Conservation (phyloP, 1,139 yeast genomes). For the Scheffersomyces titani region DNA sequence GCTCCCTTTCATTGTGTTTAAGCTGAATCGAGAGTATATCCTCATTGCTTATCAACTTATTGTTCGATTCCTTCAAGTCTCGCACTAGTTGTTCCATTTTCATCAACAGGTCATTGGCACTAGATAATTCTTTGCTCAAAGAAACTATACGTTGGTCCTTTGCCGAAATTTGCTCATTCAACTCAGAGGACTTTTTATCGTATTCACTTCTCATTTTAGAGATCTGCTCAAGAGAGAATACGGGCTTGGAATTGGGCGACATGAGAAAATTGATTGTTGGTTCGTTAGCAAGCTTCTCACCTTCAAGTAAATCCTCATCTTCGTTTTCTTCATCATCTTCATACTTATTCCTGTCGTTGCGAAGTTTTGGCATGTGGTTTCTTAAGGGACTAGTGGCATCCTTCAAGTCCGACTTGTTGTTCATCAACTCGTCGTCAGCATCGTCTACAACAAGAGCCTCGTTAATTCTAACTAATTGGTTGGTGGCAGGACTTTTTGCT, state of each 20-base stretch:
- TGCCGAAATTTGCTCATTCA: conserved; percentile 7
- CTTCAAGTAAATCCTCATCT: conserved; percentile 10
- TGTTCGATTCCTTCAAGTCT: conserved; percentile 20
- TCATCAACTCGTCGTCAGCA: conserved; percentile 4
- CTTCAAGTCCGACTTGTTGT: conserved; percentile 12
- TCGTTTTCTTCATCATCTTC: conserved; percentile 7
- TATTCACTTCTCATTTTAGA: conserved; percentile 29
- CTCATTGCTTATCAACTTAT: conserved; percentile 22
- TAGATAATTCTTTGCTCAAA: conserved; percentile 5
- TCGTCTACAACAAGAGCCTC: conserved; percentile 12
- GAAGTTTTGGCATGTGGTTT: conserved; percentile 8
- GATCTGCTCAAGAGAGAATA: conserved; percentile 35
- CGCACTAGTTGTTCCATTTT: conserved; percentile 21
- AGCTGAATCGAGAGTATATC: conserved; percentile 31
- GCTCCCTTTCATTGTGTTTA: conserved; percentile 30
- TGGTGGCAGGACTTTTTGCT: conserved; percentile 42
- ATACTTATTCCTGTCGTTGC: neutral
- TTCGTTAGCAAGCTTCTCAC: conserved; percentile 17
- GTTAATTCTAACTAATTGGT: conserved; percentile 31
- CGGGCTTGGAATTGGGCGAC: conserved; percentile 41
- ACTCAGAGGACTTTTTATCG: conserved; percentile 11
- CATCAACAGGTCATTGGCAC: conserved; percentile 10
- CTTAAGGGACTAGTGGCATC: conserved; percentile 29
- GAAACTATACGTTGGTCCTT: conserved; percentile 5
- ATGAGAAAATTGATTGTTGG: conserved; percentile 33